A percentile compares a stretch with the other conserved stretches of the same genome.
These are phyloP conservation scores for Talaromyces albobiverticillius DNA, from an alignment of 2,329 filamentous ascomycete species.

Conservation along the genomic window DNA sequence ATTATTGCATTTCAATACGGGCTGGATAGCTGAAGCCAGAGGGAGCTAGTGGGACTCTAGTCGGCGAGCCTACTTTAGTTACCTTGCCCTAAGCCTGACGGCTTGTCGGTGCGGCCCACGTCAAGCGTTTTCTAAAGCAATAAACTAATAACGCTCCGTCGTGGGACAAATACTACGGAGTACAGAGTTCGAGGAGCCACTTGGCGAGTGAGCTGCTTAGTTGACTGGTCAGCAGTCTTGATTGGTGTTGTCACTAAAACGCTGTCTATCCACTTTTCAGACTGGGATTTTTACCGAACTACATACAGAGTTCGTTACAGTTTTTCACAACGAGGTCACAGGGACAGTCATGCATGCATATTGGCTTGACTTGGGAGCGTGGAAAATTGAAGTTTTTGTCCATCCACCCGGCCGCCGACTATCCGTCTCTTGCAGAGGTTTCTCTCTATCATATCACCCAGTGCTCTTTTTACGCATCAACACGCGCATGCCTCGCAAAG, in stretches of 20 bases:
- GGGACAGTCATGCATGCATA: not conserved
- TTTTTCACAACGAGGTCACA: not conserved
- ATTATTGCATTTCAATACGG: conserved; percentile 1
- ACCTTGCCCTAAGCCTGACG: conserved; percentile 2
- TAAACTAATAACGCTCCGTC: not conserved
- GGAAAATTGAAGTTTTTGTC: not conserved
- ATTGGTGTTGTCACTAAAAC: conserved; percentile 1
- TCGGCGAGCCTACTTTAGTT: conserved; percentile 7
- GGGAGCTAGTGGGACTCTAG: conserved; percentile 6
- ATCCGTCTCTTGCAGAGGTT: not conserved
- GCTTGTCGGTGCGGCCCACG: conserved; percentile 4
- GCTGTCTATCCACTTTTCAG: conserved; percentile 7
- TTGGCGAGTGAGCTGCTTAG: not conserved
- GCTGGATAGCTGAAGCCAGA: conserved; percentile 9
- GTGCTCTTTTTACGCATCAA: not conserved
- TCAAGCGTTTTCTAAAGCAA: not conserved
- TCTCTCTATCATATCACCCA: not conserved
- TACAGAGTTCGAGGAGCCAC: not conserved
- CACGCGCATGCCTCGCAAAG: not conserved
- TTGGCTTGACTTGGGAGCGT: not conserved
- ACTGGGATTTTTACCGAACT: not conserved
- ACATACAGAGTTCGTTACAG: not conserved
- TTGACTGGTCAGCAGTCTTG: not conserved
- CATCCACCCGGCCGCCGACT: not conserved
- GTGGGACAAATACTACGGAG: not conserved